phyloP scores from a whole-genome alignment of 306 rosid species.

The Hippophae gyantsensis region DNA sequence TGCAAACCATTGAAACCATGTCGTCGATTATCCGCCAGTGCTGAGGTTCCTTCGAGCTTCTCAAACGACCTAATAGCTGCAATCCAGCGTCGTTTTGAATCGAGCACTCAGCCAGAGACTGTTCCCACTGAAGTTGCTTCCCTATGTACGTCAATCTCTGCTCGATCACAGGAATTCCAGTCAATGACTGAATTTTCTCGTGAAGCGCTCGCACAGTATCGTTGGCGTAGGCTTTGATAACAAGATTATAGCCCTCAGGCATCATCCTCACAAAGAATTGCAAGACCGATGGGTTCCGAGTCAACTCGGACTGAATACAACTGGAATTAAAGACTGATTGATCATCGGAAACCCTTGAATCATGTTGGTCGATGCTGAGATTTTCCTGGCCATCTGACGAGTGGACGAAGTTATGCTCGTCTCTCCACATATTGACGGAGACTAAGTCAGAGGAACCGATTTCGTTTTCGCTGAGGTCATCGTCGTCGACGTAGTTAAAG shows the following conservation, averaged over 20 bases:
- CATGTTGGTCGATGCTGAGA: conserved; percentile 4
- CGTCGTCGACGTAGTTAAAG: conserved; percentile 25
- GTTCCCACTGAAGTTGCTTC: conserved; percentile 50
- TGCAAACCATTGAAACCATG: conserved; percentile 26
- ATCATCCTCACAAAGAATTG: conserved; percentile 64
- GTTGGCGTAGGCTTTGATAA: conserved; percentile 37
- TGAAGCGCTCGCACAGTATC: conserved; percentile 49
- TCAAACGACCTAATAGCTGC: conserved; percentile 52
- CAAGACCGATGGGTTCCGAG: conserved; percentile 21
- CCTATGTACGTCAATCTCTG: conserved; percentile 54
- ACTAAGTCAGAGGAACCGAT: conserved; percentile 43
- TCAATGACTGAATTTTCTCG: conserved; percentile 21
- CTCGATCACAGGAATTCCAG: conserved; percentile 39
- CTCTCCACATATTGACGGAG: conserved; percentile 57
- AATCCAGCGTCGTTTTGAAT: conserved; percentile 53
- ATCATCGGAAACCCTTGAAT: conserved; percentile 29
- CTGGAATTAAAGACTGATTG: conserved; percentile 17
- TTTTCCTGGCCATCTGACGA: conserved; percentile 9
- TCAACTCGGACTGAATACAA: conserved; percentile 10
- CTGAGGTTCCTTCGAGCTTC: conserved; percentile 38
- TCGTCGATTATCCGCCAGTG: conserved; percentile 38
- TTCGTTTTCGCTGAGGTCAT: conserved; percentile 35
- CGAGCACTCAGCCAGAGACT: conserved; percentile 44
- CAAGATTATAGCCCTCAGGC: conserved; percentile 35
- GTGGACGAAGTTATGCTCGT: conserved; percentile 40